Evolutionary conservation across 768 basidiomycete genomes (phyloP), one percentile per base, ranked within the genome.

Genomic region (Leucogyrophana mollusca): DNA sequence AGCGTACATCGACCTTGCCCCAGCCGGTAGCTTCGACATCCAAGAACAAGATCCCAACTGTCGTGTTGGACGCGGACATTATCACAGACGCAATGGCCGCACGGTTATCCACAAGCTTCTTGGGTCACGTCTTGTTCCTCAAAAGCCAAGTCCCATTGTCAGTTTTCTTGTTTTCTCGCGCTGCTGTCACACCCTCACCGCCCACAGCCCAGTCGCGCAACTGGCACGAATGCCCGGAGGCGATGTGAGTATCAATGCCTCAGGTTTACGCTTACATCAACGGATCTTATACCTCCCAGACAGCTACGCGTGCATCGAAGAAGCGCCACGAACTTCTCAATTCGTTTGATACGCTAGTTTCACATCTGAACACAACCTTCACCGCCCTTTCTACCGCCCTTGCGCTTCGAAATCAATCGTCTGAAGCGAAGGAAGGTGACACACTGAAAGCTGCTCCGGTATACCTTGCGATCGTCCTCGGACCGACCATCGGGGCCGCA

Each of bases 131-230:
- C 2, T 61, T 90, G 14, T 91, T 87, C 57, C 67, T 90, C 45
- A 91, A 90, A 60, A 84, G 77, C 51, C 88, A 90, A 55, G 72
- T 90, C 0, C 88, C 87, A 1, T 81, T 90, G 87, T 90, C 56
- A 65, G 87, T 76, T 4, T 20, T 18, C 2, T 32, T n/a, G 3
- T 14, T 24, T 10, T 35, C 16, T 17, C 16, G n/a, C n/a, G n/a
- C n/a, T n/a, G n/a, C 17, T 39, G 13, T 40, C 0, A 25, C 23
- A 17, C 25, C 2, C 33, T 32, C 6, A 13, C 24, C 21, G 22
- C 23, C 33, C 16, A 43, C 44, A 87, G 87, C 36, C 87, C 87
- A 4, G 70, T 89, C 4, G 59, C 70, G n/a, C 87, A 88, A 56
- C 68, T 90, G 1, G 67, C 70, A 3, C 76, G 77, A 42, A 72